These are phyloP conservation scores for Aspergillus sparsus DNA, from an alignment of 495 filamentous ascomycete species.

Conservation along the genomic window DNA sequence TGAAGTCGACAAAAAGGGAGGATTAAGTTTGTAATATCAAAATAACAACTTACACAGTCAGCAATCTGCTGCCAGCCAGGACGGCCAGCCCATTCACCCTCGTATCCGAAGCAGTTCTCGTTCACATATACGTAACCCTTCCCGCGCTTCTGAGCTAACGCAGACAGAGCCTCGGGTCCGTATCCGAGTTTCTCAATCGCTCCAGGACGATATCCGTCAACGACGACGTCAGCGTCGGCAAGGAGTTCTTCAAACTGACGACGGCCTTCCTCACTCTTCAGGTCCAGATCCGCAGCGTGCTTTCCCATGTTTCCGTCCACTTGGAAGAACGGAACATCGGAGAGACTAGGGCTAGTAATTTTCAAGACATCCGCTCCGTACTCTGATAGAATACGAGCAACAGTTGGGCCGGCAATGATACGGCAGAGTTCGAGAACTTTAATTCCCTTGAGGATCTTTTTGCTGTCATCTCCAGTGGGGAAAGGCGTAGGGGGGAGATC, in stretches of 20 bases:
- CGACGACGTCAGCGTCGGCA: constrained; percentile 57
- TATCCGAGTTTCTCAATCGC: constrained; percentile 67
- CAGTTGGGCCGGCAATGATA: constrained; percentile 59
- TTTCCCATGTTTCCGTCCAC: constrained; percentile 79
- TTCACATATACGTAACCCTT: constrained; percentile 69
- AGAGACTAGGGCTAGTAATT: constrained; percentile 65
- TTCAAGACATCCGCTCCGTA: constrained; percentile 71
- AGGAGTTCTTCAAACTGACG: constrained; percentile 60
- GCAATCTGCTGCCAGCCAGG: constrained; percentile 61
- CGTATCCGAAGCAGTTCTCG: constrained; percentile 72
- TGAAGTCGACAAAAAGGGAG: too few species aligned
- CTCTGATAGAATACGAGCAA: constrained; percentile 64
- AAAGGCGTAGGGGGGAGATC: constrained; percentile 57
- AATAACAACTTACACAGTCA: constrained; percentile 54
- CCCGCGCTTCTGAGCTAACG: constrained; percentile 53
- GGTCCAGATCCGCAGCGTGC: constrained; percentile 57
- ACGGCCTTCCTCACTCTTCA: constrained; percentile 55
- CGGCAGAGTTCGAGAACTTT: constrained; percentile 71
- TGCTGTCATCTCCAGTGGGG: constrained; percentile 33
- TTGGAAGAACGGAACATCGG: constrained; percentile 79
- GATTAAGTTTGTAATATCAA: constrained; percentile 16
- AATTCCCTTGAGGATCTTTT: constrained; percentile 37
- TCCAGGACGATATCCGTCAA: constrained; percentile 71
- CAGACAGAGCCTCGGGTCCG: constrained; percentile 51
- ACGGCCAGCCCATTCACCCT: constrained; percentile 49